Evolutionary conservation across 2,329 filamentous ascomycete genomes (phyloP), one percentile per base, ranked within the genome.

Genomic region (Lasiodiplodia theobromae): DNA sequence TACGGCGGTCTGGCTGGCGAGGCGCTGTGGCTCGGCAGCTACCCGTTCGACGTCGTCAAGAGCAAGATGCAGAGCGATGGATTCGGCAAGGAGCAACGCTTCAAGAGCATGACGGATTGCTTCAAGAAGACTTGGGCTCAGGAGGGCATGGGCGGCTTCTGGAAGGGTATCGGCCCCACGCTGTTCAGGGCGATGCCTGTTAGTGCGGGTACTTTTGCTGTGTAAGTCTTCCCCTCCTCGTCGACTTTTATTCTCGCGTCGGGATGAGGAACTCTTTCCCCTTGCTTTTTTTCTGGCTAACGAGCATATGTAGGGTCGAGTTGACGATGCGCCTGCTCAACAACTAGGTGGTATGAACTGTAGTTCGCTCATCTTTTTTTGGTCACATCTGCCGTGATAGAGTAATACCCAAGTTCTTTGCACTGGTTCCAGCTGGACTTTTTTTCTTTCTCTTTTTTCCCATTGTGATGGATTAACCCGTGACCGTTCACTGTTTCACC

Each of bases 1-100:
- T 99, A 98, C 79, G 96, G 96, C 72, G 96, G 96, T 54, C 81
- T 99, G 51, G 96, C 96, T 0, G 96, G 96, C 73, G 96, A 99
- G 85, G 93, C 90, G 65, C 87, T 99, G 68, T 99, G 96, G 96
- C 84, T 99, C 67, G 87, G 87, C 44, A 97, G 93, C 77, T 99
- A 99, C 82, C 96, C 96, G 25, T 91, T 99, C 72, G 96, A 99
- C 82, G 95, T 99, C 34, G 83, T 99, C 82, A 99, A 99, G 91
- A 97, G 93, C 82, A 98, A 97, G 88, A 97, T 98, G 95, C 96
- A 99, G 87, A 97, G 91, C 69, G 96, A 99, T 82, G 94, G 92
- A 0, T 96, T 97, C 77, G 93, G 92, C 2, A 80, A 79, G 60
- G 82, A 87, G 71, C 89, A 90, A 84, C 86, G 86, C 77, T 99